A percentile compares a stretch with the other conserved stretches of the same genome.
Conservation (phyloP, 1,284 basidiomycete species). For the Microstroma glucosiphilum region DNA sequence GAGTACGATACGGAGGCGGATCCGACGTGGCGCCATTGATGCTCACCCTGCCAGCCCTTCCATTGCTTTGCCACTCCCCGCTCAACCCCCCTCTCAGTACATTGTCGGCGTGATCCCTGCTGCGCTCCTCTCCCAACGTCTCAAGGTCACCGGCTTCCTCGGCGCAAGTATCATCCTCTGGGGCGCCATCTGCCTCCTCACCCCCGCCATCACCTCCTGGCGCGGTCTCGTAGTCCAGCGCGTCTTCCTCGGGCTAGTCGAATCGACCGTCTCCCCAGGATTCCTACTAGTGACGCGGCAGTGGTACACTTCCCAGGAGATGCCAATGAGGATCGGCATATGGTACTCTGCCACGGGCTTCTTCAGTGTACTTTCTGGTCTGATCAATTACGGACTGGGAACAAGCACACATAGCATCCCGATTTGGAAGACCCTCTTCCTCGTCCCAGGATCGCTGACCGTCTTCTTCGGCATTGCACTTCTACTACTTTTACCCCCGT, state of each 20-base stretch:
- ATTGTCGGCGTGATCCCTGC: conserved; percentile 54
- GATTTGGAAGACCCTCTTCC: conserved; percentile 56
- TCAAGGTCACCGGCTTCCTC: conserved; percentile 51
- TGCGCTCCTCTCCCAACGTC: conserved; percentile 53
- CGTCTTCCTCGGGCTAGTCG: conserved; percentile 35
- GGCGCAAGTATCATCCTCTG: conserved; percentile 50
- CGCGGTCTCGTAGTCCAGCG: conserved; percentile 55
- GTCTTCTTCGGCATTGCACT: conserved; percentile 54
- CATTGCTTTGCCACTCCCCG: background rate
- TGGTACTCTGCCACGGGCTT: conserved; percentile 57
- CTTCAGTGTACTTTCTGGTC: conserved; percentile 52
- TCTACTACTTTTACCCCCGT: conserved; percentile 53
- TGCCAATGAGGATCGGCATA: conserved; percentile 45
- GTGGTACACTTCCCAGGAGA: conserved; percentile 54
- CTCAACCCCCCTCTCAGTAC: conserved; percentile 29
- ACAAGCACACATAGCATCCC: conserved; percentile 47
- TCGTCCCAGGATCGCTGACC: conserved; percentile 55
- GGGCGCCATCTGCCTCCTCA: conserved; percentile 55
- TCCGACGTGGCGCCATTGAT: background rate
- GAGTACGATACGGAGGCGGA: background rate
- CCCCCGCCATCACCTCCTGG: conserved; percentile 52
- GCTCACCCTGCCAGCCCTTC: background rate
- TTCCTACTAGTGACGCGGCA: conserved; percentile 55
- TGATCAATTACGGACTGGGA: conserved; percentile 56
- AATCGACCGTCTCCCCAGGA: conserved; percentile 54